These are phyloP conservation scores for Pichia sp. DNA, from an alignment of 1,139 yeast species.

Conservation along the genomic window DNA sequence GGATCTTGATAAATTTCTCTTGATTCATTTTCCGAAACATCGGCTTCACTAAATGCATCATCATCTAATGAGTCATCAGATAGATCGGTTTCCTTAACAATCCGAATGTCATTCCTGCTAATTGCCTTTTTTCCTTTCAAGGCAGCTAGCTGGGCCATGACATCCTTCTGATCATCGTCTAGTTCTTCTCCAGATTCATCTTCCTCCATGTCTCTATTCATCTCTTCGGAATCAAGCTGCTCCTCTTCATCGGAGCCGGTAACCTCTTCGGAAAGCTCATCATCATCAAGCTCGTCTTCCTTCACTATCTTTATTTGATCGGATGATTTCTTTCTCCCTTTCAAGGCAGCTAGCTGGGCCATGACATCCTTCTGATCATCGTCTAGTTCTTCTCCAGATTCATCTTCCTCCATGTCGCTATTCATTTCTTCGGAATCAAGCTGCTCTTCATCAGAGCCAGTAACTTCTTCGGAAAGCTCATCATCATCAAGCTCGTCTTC, in stretches of 20 bases:
- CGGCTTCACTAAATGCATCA: conserved; percentile 11
- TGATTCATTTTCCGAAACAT: conserved; percentile 4
- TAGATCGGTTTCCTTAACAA: conserved; percentile 22
- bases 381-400: conserved; percentile 9
- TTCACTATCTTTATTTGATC: conserved; percentile 17
- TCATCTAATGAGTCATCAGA: conserved; percentile 19
- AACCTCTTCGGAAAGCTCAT: conserved; percentile 10
- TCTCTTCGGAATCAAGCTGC: conserved; percentile 2
- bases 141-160: conserved; percentile 12
- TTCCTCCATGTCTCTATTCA: conserved; percentile 1
- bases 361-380: conserved; percentile 16
- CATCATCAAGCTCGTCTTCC: conserved; percentile 22
- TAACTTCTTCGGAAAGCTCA: conserved; percentile 9
- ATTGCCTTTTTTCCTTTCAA: conserved; percentile 11
- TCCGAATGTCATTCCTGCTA: conserved; percentile 11
- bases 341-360: conserved; percentile 12
- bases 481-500: conserved; percentile 20
- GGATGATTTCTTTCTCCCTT: conserved; percentile 9
- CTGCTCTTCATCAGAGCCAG: conserved; percentile 22
- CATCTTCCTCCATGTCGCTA: conserved; percentile 5
- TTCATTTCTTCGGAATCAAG: conserved; percentile 1
- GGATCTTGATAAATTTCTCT: no score
- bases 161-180: conserved; percentile 15
- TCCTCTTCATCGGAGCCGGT: conserved; percentile 22
- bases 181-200: conserved; percentile 9